Conservation (phyloP, 345 rosid genomes). For the Linum lewisii region DNA sequence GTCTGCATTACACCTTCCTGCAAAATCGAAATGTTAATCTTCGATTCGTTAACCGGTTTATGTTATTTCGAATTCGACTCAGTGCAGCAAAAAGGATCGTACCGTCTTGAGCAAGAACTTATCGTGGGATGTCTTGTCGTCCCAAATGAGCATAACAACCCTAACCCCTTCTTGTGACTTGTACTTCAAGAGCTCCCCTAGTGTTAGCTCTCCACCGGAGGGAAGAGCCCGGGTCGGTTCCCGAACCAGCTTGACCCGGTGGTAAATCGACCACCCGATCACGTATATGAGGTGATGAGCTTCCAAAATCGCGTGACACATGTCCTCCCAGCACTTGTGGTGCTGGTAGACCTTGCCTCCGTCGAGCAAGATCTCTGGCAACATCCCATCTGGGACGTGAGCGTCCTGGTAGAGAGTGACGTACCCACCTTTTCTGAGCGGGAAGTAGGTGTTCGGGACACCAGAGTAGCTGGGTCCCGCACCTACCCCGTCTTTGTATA, state of each 20-base stretch:
- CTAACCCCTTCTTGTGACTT: constrained; percentile 73
- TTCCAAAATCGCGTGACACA: constrained; percentile 58
- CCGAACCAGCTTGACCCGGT: constrained; percentile 48
- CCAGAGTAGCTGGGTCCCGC: constrained; percentile 47
- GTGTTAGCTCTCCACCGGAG: constrained; percentile 38
- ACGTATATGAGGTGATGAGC: constrained; percentile 55
- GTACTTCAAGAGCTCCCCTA: constrained; percentile 54
- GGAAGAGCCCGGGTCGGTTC: constrained; percentile 54
- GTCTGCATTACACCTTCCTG: constrained; percentile 80
- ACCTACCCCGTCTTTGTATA: constrained; percentile 30
- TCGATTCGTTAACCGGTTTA: background rate
- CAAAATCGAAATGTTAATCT: too few relatives aligned
- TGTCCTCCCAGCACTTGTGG: constrained; percentile 61
- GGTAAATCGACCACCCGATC: constrained; percentile 59
- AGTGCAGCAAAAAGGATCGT: too few relatives aligned
- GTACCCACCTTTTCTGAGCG: constrained; percentile 45
- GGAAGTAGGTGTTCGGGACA: constrained; percentile 52
- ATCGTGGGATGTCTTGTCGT: constrained; percentile 70
- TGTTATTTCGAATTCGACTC: too few relatives aligned
- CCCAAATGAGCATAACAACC: constrained; percentile 55
- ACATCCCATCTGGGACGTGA: constrained; percentile 36
- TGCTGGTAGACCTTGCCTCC: constrained; percentile 41
- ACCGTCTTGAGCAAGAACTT: constrained; percentile 49
- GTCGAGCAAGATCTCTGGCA: constrained; percentile 51
- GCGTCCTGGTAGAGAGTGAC: constrained; percentile 71